Percentiles rank a stretch among this genome's conserved stretches.
phyloP scores from a whole-genome alignment of 306 rosid species.

The Cicer yamashitae region DNA sequence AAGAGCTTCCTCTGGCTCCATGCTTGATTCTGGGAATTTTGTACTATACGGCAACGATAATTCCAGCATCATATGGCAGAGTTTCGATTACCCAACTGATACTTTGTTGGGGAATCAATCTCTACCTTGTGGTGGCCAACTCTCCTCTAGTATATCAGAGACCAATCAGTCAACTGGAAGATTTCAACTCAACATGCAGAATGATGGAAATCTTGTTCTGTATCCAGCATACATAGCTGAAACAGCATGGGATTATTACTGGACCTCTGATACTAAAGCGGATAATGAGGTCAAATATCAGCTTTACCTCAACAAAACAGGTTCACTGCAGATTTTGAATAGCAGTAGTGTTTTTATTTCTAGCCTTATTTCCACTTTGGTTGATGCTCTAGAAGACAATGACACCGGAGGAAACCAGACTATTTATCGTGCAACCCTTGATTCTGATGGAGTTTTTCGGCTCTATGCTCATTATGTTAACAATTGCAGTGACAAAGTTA shows the following conservation, averaged over 20 bases:
- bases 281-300: neutral
- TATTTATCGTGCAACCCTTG: constrained; percentile 42
- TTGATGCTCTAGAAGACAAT: neutral
- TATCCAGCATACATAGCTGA: constrained; percentile 34
- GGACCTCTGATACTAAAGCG: neutral
- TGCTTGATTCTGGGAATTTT: constrained; percentile 55
- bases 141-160: constrained; percentile 38
- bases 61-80: constrained; percentile 45
- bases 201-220: constrained; percentile 46
- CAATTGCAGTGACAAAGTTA: neutral
- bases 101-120: constrained; percentile 46
- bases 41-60: constrained; percentile 16
- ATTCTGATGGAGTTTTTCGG: constrained; percentile 43
- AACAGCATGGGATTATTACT: neutral
- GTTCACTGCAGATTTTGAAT: neutral
- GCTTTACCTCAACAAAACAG: constrained; percentile 41
- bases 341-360: neutral
- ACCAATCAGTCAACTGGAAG: constrained; percentile 36
- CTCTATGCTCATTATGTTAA: constrained; percentile 32
- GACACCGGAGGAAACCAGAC: neutral
- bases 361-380: neutral
- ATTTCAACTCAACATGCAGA: constrained; percentile 41
- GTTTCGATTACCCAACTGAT: constrained; percentile 49
- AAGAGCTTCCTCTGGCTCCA: constrained; percentile 47
- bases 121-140: constrained; percentile 1